Conservation (phyloP, 345 rosid genomes). For the Erysimum cheiranthoides region DNA sequence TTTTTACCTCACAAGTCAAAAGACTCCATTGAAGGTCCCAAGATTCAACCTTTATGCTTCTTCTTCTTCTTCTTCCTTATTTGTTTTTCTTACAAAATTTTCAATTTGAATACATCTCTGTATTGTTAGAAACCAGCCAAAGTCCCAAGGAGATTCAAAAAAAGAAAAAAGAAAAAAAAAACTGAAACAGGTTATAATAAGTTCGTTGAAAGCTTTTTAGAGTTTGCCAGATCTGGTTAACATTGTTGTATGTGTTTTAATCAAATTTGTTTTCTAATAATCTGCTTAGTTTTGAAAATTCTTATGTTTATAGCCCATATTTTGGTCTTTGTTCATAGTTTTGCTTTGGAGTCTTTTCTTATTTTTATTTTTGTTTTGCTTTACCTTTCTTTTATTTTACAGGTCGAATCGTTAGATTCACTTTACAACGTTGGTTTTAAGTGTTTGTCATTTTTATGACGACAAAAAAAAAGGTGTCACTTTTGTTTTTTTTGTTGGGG, state of each 20-base stretch:
- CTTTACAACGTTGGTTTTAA: conserved; percentile 25
- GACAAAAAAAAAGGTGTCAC: conserved; percentile 26
- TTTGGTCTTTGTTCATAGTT: conserved; percentile 35
- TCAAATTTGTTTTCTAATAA: conserved; percentile 33
- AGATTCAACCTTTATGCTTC: conserved; percentile 35
- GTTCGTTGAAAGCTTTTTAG: conserved; percentile 40
- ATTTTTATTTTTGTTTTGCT: background rate
- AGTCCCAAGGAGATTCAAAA: conserved; percentile 7
- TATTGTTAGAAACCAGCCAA: conserved; percentile 44
- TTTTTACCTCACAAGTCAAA: conserved; percentile 36
- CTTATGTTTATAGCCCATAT: conserved; percentile 20
- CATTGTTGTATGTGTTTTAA: conserved; percentile 43
- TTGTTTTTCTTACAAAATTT: conserved; percentile 35
- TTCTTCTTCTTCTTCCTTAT: conserved; percentile 33
- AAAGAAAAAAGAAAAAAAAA: background rate
- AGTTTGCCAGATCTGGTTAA: conserved; percentile 41
- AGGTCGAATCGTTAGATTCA: conserved; percentile 36
- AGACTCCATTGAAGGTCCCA: conserved; percentile 41
- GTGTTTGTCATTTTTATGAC: conserved; percentile 39
- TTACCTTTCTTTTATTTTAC: background rate
- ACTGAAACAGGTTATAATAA: conserved; percentile 43
- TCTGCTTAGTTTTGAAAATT: conserved; percentile 24
- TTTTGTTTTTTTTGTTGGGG: conserved; percentile 41
- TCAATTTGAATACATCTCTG: conserved; percentile 42
- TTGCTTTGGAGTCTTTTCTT: background rate